Conservation (phyloP, 345 rosid species). For the Ceriops decandra region DNA sequence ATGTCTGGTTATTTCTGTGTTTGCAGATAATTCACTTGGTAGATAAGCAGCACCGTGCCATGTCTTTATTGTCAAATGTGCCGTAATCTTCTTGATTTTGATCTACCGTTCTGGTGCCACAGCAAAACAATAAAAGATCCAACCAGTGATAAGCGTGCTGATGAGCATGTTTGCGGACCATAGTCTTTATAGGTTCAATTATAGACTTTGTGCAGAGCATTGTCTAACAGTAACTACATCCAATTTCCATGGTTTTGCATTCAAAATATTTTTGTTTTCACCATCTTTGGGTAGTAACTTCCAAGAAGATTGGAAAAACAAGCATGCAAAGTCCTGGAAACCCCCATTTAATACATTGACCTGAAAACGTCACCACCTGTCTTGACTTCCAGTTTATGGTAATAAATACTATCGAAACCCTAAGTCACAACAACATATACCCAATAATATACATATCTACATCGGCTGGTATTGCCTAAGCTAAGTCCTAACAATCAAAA, state of each 20-base stretch:
- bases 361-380: too few relatives aligned
- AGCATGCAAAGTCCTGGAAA: too few relatives aligned
- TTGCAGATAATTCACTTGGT: slow-evolving; percentile 22
- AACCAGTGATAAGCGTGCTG: background rate
- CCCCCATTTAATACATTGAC: too few relatives aligned
- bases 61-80: slow-evolving; percentile 5
- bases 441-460: too few relatives aligned
- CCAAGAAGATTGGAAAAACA: too few relatives aligned
- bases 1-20: background rate
- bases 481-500: background rate
- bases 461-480: background rate
- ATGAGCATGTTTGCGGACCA: slow-evolving; percentile 6
- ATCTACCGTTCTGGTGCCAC: background rate
- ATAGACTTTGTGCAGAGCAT: slow-evolving; percentile 1
- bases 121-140: slow-evolving; percentile 10
- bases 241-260: background rate
- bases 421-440: background rate
- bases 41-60: slow-evolving; percentile 7
- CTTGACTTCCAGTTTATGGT: too few relatives aligned
- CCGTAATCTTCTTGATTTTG: background rate
- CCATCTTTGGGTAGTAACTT: background rate
- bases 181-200: slow-evolving; percentile 4
- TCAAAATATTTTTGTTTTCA: background rate
- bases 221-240: slow-evolving; percentile 4
- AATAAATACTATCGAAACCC: too few relatives aligned